phyloP scores from a whole-genome alignment of 495 filamentous ascomycete genomes.

The Lepraria neglecta region DNA sequence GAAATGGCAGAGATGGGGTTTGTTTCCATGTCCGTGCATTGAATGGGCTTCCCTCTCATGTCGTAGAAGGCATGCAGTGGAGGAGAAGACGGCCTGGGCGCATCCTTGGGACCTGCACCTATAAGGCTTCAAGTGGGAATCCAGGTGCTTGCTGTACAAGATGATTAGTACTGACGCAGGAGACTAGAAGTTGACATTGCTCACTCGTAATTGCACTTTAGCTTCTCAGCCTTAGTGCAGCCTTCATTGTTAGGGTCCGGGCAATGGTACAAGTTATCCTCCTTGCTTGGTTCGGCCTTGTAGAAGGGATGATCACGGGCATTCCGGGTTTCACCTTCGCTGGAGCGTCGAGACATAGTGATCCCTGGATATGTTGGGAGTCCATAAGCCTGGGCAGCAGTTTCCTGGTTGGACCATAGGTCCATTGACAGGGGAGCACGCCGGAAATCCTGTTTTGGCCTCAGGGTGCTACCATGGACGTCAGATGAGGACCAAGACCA shows the following conservation, averaged over 20 bases:
- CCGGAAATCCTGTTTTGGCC: slow-evolving; percentile 16
- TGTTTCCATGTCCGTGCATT: slow-evolving; percentile 88
- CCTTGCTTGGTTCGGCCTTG: slow-evolving; percentile 53
- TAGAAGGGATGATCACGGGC: slow-evolving; percentile 76
- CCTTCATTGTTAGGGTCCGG: slow-evolving; percentile 73
- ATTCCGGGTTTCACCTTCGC: slow-evolving; percentile 49
- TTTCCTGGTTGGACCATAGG: slow-evolving; percentile 20
- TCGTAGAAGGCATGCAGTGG: slow-evolving; percentile 87
- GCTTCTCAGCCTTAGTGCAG: slow-evolving; percentile 77
- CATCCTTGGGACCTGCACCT: slow-evolving; percentile 77
- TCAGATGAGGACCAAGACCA: slow-evolving; percentile 9
- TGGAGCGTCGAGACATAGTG: slow-evolving; percentile 39
- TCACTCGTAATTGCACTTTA: slow-evolving; percentile 98
- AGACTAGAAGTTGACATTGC: slow-evolving; percentile 31
- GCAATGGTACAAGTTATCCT: slow-evolving; percentile 84
- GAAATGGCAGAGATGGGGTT: slow-evolving; percentile 79
- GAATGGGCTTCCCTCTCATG: slow-evolving; percentile 92
- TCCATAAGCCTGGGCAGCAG: slow-evolving; percentile 13
- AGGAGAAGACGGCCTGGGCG: slow-evolving; percentile 71
- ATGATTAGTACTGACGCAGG: slow-evolving; percentile 33
- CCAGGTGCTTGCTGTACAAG: slow-evolving; percentile 74
- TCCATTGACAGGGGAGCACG: slow-evolving; percentile 21
- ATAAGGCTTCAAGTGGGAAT: slow-evolving; percentile 91
- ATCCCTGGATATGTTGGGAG: slow-evolving; percentile 16
- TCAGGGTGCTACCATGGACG: slow-evolving; percentile 20